These are phyloP conservation scores for Vanilla planifolia DNA, from an alignment of 106 monocot species.

Conservation along the genomic window DNA sequence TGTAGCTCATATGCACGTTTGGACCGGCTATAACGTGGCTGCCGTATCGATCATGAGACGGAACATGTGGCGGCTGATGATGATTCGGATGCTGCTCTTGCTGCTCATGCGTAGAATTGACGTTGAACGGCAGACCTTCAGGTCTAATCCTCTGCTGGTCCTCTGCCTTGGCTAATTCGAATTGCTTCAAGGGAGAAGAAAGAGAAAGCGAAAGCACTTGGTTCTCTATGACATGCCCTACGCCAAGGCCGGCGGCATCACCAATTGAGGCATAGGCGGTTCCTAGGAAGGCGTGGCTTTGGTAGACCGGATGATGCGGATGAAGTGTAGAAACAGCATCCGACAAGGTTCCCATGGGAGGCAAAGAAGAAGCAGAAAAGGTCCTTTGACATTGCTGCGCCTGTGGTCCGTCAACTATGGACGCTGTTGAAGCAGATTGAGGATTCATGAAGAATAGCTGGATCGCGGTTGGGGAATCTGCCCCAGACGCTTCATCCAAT, in stretches of 20 bases:
- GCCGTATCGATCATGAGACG: conserved; percentile 12
- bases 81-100: conserved; percentile 16
- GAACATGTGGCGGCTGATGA: conserved; percentile 19
- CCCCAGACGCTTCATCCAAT: neutral
- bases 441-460: conserved; percentile 54
- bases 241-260: neutral
- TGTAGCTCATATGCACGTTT: conserved; percentile 44
- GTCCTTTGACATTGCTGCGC: conserved; percentile 30
- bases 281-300: neutral
- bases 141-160: conserved; percentile 37
- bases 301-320: conserved; percentile 25
- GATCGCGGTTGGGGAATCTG: conserved; percentile 39
- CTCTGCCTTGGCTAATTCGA: conserved; percentile 64
- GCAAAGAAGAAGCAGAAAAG: conserved; percentile 24
- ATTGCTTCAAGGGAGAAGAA: conserved; percentile 60
- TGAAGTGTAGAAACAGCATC: conserved; percentile 12
- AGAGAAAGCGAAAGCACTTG: conserved; percentile 80
- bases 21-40: conserved; percentile 21
- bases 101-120: conserved; percentile 27
- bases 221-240: conserved; percentile 42
- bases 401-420: conserved; percentile 3
- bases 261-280: conserved; percentile 12
- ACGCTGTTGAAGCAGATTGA: conserved; percentile 2
- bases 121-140: no score
- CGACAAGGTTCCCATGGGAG: conserved; percentile 3